These are phyloP conservation scores for Arthroderma sp. DNA, from an alignment of 2,329 filamentous ascomycete genomes.

Conservation along the genomic window DNA sequence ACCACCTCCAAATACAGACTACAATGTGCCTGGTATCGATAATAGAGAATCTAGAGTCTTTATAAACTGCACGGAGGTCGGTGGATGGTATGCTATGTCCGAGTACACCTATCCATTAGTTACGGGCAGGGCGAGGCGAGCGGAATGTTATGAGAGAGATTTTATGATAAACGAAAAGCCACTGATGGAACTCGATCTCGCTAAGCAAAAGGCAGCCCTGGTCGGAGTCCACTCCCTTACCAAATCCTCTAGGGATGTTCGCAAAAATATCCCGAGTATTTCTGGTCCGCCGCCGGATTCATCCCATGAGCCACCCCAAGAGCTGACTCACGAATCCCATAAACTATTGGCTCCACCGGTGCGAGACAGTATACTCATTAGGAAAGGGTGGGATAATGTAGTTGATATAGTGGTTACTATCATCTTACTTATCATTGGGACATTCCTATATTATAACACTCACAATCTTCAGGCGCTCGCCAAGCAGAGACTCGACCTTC, in stretches of 20 bases:
- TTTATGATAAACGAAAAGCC: conserved; percentile 29
- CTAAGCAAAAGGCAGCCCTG: conserved; percentile 47
- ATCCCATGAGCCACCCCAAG: conserved; percentile 27
- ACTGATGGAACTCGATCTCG: conserved; percentile 24
- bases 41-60: conserved; percentile 57
- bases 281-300: conserved; percentile 25
- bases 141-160: conserved; percentile 43
- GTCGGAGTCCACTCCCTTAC: conserved; percentile 60
- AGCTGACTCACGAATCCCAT: conserved; percentile 22
- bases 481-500: conserved; percentile 33
- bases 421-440: conserved; percentile 26
- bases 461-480: conserved; percentile 28
- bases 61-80: conserved; percentile 72
- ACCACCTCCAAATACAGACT: conserved; percentile 45
- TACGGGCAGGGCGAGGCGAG: conserved; percentile 51
- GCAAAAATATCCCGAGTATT: conserved; percentile 32
- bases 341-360: conserved; percentile 27
- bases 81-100: conserved; percentile 89
- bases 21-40: conserved; percentile 25
- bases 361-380: conserved; percentile 31
- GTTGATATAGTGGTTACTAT: conserved; percentile 32
- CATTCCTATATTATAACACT: conserved; percentile 32
- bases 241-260: conserved; percentile 23
- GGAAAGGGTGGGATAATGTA: conserved; percentile 33
- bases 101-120: conserved; percentile 76